Percentiles rank a stretch among this genome's conserved stretches.
Conservation (phyloP, 768 basidiomycete species). For the Hydnomerulius pinastri region DNA sequence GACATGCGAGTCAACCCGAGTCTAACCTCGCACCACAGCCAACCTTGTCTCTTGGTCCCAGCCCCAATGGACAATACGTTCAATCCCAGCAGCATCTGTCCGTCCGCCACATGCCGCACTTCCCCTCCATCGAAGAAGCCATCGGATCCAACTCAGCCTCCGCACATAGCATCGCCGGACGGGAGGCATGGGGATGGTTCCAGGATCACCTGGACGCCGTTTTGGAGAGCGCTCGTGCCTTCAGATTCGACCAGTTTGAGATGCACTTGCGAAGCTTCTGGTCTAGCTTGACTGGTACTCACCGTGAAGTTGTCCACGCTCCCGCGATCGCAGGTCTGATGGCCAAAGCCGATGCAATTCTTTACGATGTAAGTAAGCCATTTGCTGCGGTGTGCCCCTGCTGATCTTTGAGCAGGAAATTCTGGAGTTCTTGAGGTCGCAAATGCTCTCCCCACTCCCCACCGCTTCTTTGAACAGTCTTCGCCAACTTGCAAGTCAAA, state of each 20-base stretch:
- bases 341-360: slow-evolving; percentile 87
- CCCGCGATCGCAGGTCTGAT: slow-evolving; percentile 87
- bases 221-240: slow-evolving; percentile 72
- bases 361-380: slow-evolving; percentile 76
- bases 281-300: slow-evolving; percentile 69
- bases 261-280: slow-evolving; percentile 86
- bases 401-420: slow-evolving; percentile 63
- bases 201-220: slow-evolving; percentile 86
- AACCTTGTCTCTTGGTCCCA: slow-evolving; percentile 56
- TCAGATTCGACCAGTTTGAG: slow-evolving; percentile 89
- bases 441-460: slow-evolving; percentile 79
- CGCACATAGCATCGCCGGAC: slow-evolving; percentile 74
- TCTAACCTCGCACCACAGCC: slow-evolving; percentile 53
- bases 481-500: slow-evolving; percentile 83
- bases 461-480: slow-evolving; percentile 67
- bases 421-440: slow-evolving; percentile 79
- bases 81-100: slow-evolving; percentile 55
- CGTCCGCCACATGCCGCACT: slow-evolving; percentile 76
- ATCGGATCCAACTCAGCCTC: slow-evolving; percentile 74
- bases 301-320: slow-evolving; percentile 87
- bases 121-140: slow-evolving; percentile 86
- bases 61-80: slow-evolving; percentile 46
- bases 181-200: slow-evolving; percentile 92
- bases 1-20: slow-evolving; percentile 63
- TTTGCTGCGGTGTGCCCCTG: slow-evolving; percentile 7